phyloP scores from a whole-genome alignment of 1,284 basidiomycete species.

The Somion occarium region DNA sequence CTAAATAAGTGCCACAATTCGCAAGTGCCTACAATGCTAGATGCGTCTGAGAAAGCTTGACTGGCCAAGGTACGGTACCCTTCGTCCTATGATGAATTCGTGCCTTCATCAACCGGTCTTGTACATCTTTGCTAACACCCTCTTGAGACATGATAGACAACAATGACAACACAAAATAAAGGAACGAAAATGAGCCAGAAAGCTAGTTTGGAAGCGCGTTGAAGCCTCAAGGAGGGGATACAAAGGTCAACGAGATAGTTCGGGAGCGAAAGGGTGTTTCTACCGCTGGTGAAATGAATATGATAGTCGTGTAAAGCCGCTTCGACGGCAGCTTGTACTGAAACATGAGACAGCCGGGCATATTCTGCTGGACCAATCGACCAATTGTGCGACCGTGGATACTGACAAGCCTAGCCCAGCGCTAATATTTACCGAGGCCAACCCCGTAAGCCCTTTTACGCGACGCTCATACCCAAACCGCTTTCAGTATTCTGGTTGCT shows the following conservation, averaged over 20 bases:
- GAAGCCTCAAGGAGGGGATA: too few relatives aligned
- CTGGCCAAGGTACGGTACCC: slow-evolving; percentile 50
- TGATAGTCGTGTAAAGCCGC: too few relatives aligned
- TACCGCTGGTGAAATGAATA: too few relatives aligned
- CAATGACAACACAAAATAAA: neutral
- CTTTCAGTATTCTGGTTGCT: neutral
- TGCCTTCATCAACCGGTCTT: slow-evolving; percentile 36
- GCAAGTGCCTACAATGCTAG: slow-evolving; percentile 45
- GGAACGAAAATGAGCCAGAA: slow-evolving; percentile 7
- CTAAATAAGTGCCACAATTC: neutral
- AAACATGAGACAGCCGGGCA: too few relatives aligned
- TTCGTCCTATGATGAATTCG: slow-evolving; percentile 20
- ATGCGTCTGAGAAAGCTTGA: slow-evolving; percentile 42
- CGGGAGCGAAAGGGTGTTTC: too few relatives aligned
- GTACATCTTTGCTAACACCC: slow-evolving; percentile 38
- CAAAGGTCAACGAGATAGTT: too few relatives aligned
- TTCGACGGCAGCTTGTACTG: too few relatives aligned
- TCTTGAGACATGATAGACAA: slow-evolving; percentile 8
- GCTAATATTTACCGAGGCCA: neutral
- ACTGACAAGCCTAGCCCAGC: neutral
- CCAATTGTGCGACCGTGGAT: too few relatives aligned
- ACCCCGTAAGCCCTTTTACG: neutral
- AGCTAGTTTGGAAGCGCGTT: too few relatives aligned
- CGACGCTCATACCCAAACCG: neutral
- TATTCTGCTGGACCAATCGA: too few relatives aligned